Evolutionary conservation across 169 alveolate species (phyloP).

Genomic region (Eimeria acervulina): DNA sequence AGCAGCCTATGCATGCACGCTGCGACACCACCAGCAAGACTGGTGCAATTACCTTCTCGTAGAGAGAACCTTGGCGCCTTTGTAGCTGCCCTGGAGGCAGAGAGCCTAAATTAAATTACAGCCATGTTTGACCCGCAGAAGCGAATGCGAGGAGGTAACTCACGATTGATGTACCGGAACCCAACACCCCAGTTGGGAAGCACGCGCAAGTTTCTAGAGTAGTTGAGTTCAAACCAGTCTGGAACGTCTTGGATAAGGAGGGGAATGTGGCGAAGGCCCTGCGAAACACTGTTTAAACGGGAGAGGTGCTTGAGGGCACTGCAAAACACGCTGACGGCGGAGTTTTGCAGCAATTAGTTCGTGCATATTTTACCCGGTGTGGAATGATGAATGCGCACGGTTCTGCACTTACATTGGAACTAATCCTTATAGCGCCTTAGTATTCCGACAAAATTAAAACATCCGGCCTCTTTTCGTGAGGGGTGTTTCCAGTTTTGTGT

Average conservation of each 20-base stretch:
- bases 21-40: not conserved
- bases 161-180: too few species aligned
- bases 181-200: not conserved
- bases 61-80: not conserved
- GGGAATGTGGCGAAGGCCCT: not conserved
- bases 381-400: not conserved
- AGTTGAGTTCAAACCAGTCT: not conserved
- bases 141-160: not conserved
- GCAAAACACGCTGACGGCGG: not conserved
- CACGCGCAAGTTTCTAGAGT: not conserved
- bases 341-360: not conserved
- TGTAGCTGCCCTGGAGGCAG: conserved; percentile 39
- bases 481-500: not conserved
- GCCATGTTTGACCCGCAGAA: not conserved
- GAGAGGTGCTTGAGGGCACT: not conserved
- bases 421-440: not conserved
- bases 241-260: not conserved
- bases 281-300: not conserved
- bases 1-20: not conserved
- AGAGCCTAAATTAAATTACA: not conserved
- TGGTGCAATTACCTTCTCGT: not conserved
- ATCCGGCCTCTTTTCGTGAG: not conserved
- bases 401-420: not conserved
- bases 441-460: not conserved
- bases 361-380: not conserved